These are phyloP conservation scores for Xylaria acuta DNA, from an alignment of 495 filamentous ascomycete species.

Conservation along the genomic window DNA sequence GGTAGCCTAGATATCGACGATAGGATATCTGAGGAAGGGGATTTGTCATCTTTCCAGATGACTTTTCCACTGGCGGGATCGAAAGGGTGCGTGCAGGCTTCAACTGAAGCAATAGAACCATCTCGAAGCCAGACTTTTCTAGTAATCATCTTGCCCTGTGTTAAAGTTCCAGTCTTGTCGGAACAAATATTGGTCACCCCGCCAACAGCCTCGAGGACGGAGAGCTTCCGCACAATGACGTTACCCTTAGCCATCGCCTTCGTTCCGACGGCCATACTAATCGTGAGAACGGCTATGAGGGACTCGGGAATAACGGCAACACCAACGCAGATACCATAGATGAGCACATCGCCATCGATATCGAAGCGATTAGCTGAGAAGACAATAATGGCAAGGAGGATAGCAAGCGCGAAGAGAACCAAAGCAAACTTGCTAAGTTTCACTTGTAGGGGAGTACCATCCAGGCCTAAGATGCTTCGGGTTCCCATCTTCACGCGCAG, in stretches of 20 bases:
- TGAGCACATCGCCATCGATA: slow-evolving; percentile 66
- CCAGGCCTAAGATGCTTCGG: slow-evolving; percentile 66
- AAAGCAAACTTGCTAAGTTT: slow-evolving; percentile 74
- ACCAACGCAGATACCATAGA: slow-evolving; percentile 69
- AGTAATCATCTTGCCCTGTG: slow-evolving; percentile 65
- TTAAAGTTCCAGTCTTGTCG: slow-evolving; percentile 70
- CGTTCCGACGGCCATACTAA: slow-evolving; percentile 76
- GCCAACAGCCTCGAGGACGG: slow-evolving; percentile 68
- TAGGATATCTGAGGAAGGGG: slow-evolving; percentile 22
- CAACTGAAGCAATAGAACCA: slow-evolving; percentile 40
- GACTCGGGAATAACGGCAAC: slow-evolving; percentile 80
- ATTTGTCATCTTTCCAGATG: slow-evolving; percentile 36
- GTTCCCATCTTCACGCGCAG: slow-evolving; percentile 42
- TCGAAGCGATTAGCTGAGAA: slow-evolving; percentile 67
- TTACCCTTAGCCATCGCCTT: slow-evolving; percentile 74
- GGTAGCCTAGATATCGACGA: slow-evolving; percentile 25
- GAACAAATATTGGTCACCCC: slow-evolving; percentile 65
- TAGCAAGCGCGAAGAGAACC: slow-evolving; percentile 70
- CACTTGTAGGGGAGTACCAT: slow-evolving; percentile 72
- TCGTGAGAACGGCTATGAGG: slow-evolving; percentile 76
- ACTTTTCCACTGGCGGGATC: slow-evolving; percentile 55
- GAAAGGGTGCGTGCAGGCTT: slow-evolving; percentile 53
- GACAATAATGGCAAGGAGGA: slow-evolving; percentile 73
- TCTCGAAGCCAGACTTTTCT: slow-evolving; percentile 57
- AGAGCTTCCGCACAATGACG: slow-evolving; percentile 71